Conservation (phyloP, 2,329 filamentous ascomycete genomes). For the Ophiostoma montium region DNA sequence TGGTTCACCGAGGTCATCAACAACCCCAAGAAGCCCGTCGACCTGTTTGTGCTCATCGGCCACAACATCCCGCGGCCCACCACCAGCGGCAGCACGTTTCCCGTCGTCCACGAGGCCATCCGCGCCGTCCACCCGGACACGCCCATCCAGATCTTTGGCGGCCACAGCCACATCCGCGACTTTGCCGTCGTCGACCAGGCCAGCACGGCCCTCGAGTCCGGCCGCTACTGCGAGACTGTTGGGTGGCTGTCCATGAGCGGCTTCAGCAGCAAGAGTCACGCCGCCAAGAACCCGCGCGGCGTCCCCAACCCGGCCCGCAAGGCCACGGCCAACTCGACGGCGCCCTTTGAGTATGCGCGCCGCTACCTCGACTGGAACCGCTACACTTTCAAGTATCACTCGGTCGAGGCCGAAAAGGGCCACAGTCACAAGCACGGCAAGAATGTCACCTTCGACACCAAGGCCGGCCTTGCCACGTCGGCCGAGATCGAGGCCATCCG, state of each 20-base stretch:
- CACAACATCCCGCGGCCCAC: constrained; percentile 43
- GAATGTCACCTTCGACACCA: constrained; percentile 12
- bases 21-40: constrained; percentile 34
- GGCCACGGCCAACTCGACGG: constrained; percentile 23
- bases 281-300: constrained; percentile 24
- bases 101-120: constrained; percentile 40
- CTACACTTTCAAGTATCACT: constrained; percentile 49
- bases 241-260: constrained; percentile 53
- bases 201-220: constrained; percentile 47
- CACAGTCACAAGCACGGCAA: not conserved
- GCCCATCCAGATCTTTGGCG: constrained; percentile 52
- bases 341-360: constrained; percentile 35
- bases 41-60: constrained; percentile 49
- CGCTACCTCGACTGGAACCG: constrained; percentile 58
- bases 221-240: constrained; percentile 53
- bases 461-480: constrained; percentile 13
- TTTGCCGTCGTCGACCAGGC: constrained; percentile 49
- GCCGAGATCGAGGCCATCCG: constrained; percentile 27
- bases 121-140: constrained; percentile 38
- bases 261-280: constrained; percentile 35
- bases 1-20: constrained; percentile 49
- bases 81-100: constrained; percentile 28
- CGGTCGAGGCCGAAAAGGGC: constrained; percentile 22
- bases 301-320: constrained; percentile 26
- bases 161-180: constrained; percentile 51